These are phyloP conservation scores for Tricholoma bakamatsutake DNA, from an alignment of 768 basidiomycete genomes.

Conservation along the genomic window DNA sequence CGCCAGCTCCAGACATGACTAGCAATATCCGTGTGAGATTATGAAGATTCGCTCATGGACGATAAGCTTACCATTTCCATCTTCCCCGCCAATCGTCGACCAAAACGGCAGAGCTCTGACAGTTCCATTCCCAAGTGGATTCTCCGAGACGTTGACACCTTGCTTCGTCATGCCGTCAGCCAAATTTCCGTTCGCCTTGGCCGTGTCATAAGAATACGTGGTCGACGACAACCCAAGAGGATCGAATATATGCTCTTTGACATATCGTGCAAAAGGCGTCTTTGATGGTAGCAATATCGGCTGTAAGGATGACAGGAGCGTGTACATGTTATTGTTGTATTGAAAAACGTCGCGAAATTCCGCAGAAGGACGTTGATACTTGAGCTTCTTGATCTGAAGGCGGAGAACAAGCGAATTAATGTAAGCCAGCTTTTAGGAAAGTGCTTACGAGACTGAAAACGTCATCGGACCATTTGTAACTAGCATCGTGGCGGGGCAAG, in stretches of 20 bases:
- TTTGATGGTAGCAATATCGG: slow-evolving; percentile 18
- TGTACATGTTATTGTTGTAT: slow-evolving; percentile 27
- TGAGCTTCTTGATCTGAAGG: slow-evolving; percentile 16
- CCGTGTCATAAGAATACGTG: slow-evolving; percentile 23
- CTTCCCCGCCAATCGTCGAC: slow-evolving; percentile 16
- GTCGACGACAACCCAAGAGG: slow-evolving; percentile 22
- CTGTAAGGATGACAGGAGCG: slow-evolving; percentile 22
- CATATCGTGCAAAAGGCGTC: slow-evolving; percentile 23
- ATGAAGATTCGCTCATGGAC: neutral
- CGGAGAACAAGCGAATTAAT: neutral
- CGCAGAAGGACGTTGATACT: slow-evolving; percentile 23
- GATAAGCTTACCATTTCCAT: slow-evolving; percentile 19
- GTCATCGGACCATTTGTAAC: slow-evolving; percentile 9
- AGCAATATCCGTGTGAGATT: neutral
- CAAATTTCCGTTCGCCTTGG: slow-evolving; percentile 20
- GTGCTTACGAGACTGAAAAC: slow-evolving; percentile 6
- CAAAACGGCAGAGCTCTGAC: slow-evolving; percentile 14
- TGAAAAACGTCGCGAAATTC: slow-evolving; percentile 25
- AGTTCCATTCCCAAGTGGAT: slow-evolving; percentile 15
- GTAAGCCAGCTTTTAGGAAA: neutral
- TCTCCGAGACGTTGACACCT: slow-evolving; percentile 11
- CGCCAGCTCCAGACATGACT: slow-evolving; percentile 26
- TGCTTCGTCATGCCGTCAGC: slow-evolving; percentile 21
- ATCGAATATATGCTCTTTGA: slow-evolving; percentile 24
- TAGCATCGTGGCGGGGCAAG: slow-evolving; percentile 13